Conservation (phyloP, 2,329 filamentous ascomycete species). For the Zalaria obscura region DNA sequence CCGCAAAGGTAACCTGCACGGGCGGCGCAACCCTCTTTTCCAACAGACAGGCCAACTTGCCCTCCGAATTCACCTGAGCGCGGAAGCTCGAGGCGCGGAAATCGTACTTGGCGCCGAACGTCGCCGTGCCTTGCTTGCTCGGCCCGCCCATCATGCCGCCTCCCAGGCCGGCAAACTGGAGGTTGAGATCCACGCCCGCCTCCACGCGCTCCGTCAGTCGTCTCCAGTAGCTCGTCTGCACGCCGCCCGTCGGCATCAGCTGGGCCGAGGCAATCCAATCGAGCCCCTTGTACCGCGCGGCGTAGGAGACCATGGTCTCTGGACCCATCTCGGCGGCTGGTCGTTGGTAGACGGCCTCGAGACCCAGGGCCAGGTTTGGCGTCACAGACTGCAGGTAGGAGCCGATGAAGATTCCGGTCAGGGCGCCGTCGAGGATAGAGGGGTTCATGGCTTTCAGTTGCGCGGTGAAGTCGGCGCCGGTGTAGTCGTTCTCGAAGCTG, state of each 20-base stretch:
- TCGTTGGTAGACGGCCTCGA: conserved; percentile 91
- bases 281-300: conserved; percentile 73
- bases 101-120: conserved; percentile 93
- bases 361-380: conserved; percentile 68
- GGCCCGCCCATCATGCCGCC: conserved; percentile 57
- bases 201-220: conserved; percentile 88
- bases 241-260: conserved; percentile 71
- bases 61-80: conserved; percentile 87
- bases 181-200: conserved; percentile 86
- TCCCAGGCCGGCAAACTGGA: conserved; percentile 57
- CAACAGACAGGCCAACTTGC: conserved; percentile 80
- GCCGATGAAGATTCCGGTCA: conserved; percentile 91
- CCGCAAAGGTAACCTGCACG: conserved; percentile 86
- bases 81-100: conserved; percentile 93
- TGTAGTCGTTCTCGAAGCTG: conserved; percentile 92
- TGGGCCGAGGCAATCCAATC: conserved; percentile 93
- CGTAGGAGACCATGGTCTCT: conserved; percentile 84
- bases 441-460: conserved; percentile 91
- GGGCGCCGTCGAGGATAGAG: conserved; percentile 77
- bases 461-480: conserved; percentile 81
- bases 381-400: conserved; percentile 93
- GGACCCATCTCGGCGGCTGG: conserved; percentile 70
- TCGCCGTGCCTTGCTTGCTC: conserved; percentile 78
- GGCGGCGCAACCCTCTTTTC: conserved; percentile 93
- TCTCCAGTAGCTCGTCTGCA: conserved; percentile 91